These are phyloP conservation scores for Logfia minima DNA, from an alignment of 129 eudicot genomes.

Conservation along the genomic window DNA sequence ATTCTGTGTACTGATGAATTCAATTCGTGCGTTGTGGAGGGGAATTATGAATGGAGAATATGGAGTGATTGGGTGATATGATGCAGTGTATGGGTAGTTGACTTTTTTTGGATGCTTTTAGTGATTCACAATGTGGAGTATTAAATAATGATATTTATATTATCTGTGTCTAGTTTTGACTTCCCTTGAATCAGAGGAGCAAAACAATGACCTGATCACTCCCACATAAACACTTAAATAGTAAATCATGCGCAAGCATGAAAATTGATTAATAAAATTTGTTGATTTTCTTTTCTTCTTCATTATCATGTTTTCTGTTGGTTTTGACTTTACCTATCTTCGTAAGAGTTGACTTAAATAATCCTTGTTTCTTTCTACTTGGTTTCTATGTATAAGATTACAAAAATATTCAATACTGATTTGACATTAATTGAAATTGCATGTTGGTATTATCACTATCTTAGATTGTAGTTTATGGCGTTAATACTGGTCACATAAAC, in stretches of 20 bases:
- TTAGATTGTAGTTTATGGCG: conserved; percentile 16
- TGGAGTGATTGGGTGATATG: conserved; percentile 26
- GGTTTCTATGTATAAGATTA: not conserved
- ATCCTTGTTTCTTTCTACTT: not conserved
- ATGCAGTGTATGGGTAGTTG: conserved; percentile 12
- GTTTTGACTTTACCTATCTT: not conserved
- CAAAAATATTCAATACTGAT: not conserved
- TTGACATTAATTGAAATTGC: not conserved
- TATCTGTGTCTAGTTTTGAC: conserved; percentile 15
- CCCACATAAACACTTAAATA: not conserved
- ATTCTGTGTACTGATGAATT: not conserved
- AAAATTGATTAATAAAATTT: not conserved
- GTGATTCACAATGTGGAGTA: conserved; percentile 18
- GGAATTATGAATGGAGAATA: not conserved
- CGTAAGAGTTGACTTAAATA: not conserved
- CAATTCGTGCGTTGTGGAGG: not conserved
- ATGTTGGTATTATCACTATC: not conserved
- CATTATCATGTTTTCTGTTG: not conserved
- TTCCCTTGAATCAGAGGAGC: conserved; percentile 20
- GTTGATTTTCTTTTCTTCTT: not conserved
- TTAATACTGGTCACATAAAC: conserved; percentile 12
- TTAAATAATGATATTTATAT: not conserved
- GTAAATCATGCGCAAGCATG: not conserved
- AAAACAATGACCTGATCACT: conserved; percentile 17
- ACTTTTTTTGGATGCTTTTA: conserved; percentile 5